Conservation (phyloP, 495 filamentous ascomycete genomes). For the Penicillium maclennaniae region DNA sequence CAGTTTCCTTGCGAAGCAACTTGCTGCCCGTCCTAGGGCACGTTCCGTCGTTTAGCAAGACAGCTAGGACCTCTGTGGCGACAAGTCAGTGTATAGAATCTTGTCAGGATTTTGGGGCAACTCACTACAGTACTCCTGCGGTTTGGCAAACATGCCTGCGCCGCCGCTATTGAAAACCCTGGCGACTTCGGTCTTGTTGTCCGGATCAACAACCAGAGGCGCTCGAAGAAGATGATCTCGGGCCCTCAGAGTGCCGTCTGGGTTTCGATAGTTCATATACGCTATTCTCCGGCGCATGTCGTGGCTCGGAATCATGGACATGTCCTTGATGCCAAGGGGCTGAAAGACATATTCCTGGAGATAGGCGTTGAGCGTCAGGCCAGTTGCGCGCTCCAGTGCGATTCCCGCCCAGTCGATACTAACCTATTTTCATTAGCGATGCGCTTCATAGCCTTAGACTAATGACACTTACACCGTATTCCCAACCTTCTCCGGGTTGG, state of each 20-base stretch:
- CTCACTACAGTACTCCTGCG: slow-evolving; percentile 54
- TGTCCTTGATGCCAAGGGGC: slow-evolving; percentile 51
- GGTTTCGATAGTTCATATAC: slow-evolving; percentile 44
- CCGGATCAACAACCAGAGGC: slow-evolving; percentile 34
- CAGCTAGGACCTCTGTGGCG: slow-evolving; percentile 36
- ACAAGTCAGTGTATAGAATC: not conserved
- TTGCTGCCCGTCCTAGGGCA: slow-evolving; percentile 42
- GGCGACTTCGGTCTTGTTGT: slow-evolving; percentile 23
- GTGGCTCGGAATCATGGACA: slow-evolving; percentile 51
- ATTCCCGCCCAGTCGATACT: slow-evolving; percentile 60
- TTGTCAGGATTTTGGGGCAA: not conserved
- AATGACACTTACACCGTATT: slow-evolving; percentile 52
- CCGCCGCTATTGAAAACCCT: slow-evolving; percentile 52
- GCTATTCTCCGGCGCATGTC: slow-evolving; percentile 50
- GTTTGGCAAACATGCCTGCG: slow-evolving; percentile 51
- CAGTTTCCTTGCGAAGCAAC: slow-evolving; percentile 48
- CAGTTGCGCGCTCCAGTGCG: slow-evolving; percentile 49
- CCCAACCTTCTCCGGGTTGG: slow-evolving; percentile 54
- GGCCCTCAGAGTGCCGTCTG: slow-evolving; percentile 36
- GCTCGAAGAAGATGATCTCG: slow-evolving; percentile 48
- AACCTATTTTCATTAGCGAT: no score
- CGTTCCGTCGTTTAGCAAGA: slow-evolving; percentile 48
- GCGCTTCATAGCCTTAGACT: not conserved
- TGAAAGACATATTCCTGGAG: slow-evolving; percentile 53
- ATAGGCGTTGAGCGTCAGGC: slow-evolving; percentile 51